A percentile compares a stretch with the other conserved stretches of the same genome.
Evolutionary conservation across 176 grass and related monocot genomes (phyloP).

Genomic region (Triticum monococcum): DNA sequence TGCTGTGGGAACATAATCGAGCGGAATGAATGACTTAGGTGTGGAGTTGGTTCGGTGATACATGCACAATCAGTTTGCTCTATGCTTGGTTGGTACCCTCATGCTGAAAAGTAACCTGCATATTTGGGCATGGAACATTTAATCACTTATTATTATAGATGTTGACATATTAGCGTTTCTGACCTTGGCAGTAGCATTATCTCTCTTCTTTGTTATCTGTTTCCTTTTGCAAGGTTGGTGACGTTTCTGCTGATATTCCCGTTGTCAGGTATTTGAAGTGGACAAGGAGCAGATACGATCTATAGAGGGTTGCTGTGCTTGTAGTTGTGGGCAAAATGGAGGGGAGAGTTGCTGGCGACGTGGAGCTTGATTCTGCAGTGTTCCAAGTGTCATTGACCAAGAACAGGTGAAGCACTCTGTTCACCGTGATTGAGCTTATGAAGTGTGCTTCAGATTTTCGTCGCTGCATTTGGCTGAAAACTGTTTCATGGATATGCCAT

Average conservation of each 20-base stretch:
- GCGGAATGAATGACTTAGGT: neutral
- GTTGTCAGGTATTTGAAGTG: conserved; percentile 46
- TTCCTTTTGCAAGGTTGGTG: conserved; percentile 15
- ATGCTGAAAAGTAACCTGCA: neutral
- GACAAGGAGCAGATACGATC: neutral
- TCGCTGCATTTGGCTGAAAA: neutral
- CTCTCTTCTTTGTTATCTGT: neutral
- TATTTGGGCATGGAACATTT: neutral
- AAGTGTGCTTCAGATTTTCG: neutral
- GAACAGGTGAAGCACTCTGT: conserved; percentile 63
- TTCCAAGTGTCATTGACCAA: conserved; percentile 58
- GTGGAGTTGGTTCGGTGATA: neutral
- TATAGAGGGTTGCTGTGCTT: neutral
- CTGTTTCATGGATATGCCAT: neutral
- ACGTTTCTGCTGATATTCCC: neutral
- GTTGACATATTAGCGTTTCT: neutral
- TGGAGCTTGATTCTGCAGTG: conserved; percentile 72
- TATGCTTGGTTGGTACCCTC: neutral
- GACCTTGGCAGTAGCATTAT: neutral
- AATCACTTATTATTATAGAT: neutral
- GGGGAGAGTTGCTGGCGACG: conserved; percentile 27
- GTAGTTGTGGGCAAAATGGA: conserved; percentile 49
- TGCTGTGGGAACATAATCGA: neutral
- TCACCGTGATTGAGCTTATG: neutral
- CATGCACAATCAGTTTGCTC: neutral